Evolutionary conservation across 31 red algal genomes (phyloP), one percentile per base, ranked within the genome.

Genomic region (Porphyra umbilicalis): DNA sequence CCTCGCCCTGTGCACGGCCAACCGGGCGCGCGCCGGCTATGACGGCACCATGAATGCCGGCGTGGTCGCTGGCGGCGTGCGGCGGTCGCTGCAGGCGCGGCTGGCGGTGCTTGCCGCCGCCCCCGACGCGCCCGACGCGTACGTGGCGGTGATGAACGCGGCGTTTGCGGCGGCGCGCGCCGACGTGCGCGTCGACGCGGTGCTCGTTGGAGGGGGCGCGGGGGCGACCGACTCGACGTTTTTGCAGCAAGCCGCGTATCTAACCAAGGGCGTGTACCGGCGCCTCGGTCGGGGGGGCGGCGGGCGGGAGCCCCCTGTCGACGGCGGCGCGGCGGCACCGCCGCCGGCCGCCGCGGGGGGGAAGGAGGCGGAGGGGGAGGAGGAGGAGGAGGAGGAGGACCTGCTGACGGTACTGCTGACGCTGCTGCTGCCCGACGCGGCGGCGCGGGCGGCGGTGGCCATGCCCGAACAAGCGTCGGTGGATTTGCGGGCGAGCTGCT

Each of bases 401-500:
- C 86, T 95, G 35, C 36, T 95, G 34, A 87, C 90, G 32, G 75
- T 77, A 74, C 80, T 95, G 34, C 85, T 91, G 83, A 91, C 88
- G 14, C 79, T 91, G 9, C 88, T 91, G 36, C 42, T 95, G 13
- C 39, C 84, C 8, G 93, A 95, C 79, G 79, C 80, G 31, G 88
- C 85, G 32, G 90, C 80, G 76, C 76, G 93, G 18, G 83, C 90
- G 39, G 88, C 88, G 46, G 79, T 95, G 10, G 88, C 88, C 1
- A 95, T 95, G 93, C 93, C 93, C 31, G 38, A 80, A 16, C 85
- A 85, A 8, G 82, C 83, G 38, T 87, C 84, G 15, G 95, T 93
- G 36, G 95, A 97, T 79, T 93, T 97, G 79, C 84, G 95, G 15
- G 95, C 95, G 33, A 91, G 84, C 42, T 97, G 95, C 76, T 90